Evolutionary conservation across 345 rosid genomes (phyloP).

Genomic region (Gynandropsis gynandra): DNA sequence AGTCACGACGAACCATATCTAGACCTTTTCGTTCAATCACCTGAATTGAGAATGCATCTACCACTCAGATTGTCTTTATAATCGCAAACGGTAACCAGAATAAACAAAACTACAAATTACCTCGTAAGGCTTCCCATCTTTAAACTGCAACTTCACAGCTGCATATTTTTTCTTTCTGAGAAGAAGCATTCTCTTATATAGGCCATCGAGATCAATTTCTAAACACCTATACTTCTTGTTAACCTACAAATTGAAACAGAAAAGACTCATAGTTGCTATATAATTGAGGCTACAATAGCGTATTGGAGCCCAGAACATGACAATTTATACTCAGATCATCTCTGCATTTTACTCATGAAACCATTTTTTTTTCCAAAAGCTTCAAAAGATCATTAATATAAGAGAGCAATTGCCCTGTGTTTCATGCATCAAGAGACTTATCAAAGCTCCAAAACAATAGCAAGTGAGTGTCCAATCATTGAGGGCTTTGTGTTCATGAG

Average conservation of each 20-base stretch:
- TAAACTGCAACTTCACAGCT: slow-evolving; percentile 79
- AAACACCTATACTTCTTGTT: slow-evolving; percentile 87
- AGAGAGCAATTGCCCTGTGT: background rate
- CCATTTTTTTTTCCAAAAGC: background rate
- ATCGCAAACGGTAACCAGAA: slow-evolving; percentile 9
- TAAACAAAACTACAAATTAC: slow-evolving; percentile 30
- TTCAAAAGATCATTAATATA: slow-evolving; percentile 1
- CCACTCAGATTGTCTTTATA: slow-evolving; percentile 16
- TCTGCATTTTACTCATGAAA: slow-evolving; percentile 1
- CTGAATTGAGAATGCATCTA: slow-evolving; percentile 44
- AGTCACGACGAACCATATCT: slow-evolving; percentile 99
- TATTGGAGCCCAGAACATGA: too few species aligned
- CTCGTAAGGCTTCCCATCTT: slow-evolving; percentile 72
- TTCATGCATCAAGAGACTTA: slow-evolving; percentile 12
- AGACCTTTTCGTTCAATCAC: slow-evolving; percentile 95
- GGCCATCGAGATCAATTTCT: slow-evolving; percentile 93
- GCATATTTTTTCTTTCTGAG: slow-evolving; percentile 99
- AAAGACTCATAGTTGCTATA: slow-evolving; percentile 15
- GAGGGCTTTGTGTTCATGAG: background rate
- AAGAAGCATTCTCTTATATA: slow-evolving; percentile 95
- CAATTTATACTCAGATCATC: background rate
- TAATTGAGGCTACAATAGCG: too few species aligned
- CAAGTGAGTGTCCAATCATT: background rate
- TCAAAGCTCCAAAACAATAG: slow-evolving; percentile 1
- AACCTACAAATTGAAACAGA: slow-evolving; percentile 44